Percentiles rank a stretch among this genome's conserved stretches.
phyloP scores from a whole-genome alignment of 2,329 filamentous ascomycete genomes.

The Paraphoma chrysanthemicola region DNA sequence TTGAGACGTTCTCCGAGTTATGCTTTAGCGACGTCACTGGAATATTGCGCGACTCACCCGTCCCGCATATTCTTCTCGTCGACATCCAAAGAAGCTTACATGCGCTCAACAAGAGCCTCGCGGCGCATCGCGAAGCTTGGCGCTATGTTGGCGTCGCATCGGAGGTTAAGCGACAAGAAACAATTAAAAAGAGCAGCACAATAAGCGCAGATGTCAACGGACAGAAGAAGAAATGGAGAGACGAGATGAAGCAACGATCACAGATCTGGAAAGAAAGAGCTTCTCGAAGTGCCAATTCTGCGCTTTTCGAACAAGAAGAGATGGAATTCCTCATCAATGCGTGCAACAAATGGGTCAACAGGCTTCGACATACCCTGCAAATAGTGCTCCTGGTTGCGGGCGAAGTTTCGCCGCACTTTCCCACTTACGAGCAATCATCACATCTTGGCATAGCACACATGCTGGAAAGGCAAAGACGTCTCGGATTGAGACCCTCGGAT shows the following conservation, averaged over 20 bases:
- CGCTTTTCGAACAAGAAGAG: constrained; percentile 15
- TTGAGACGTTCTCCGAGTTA: constrained; percentile 19
- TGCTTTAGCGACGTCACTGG: constrained; percentile 17
- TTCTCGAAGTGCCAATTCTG: constrained; percentile 3
- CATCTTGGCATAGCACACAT: constrained; percentile 15
- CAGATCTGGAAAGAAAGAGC: constrained; percentile 17
- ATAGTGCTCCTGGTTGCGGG: constrained; percentile 15
- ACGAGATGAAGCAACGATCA: constrained; percentile 15
- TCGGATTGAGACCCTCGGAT: constrained; percentile 7
- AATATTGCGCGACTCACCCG: constrained; percentile 13
- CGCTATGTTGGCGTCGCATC: constrained; percentile 7
- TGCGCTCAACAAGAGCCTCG: constrained; percentile 17
- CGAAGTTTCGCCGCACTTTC: constrained; percentile 12
- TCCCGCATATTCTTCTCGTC: constrained; percentile 6
- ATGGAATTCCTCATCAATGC: constrained; percentile 5
- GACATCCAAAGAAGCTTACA: constrained; percentile 16
- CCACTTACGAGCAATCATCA: constrained; percentile 5
- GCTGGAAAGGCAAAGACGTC: constrained; percentile 17
- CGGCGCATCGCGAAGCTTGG: constrained; percentile 20
- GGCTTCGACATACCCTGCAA: constrained; percentile 16
- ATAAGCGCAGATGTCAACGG: constrained; percentile 4
- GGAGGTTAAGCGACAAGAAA: not conserved
- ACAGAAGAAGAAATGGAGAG: constrained; percentile 11
- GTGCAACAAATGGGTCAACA: constrained; percentile 10
- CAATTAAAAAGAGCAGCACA: constrained; percentile 1